Percentiles rank a stretch among this genome's conserved stretches.
Conservation (phyloP, 345 rosid species). For the Salix koriyanagi region DNA sequence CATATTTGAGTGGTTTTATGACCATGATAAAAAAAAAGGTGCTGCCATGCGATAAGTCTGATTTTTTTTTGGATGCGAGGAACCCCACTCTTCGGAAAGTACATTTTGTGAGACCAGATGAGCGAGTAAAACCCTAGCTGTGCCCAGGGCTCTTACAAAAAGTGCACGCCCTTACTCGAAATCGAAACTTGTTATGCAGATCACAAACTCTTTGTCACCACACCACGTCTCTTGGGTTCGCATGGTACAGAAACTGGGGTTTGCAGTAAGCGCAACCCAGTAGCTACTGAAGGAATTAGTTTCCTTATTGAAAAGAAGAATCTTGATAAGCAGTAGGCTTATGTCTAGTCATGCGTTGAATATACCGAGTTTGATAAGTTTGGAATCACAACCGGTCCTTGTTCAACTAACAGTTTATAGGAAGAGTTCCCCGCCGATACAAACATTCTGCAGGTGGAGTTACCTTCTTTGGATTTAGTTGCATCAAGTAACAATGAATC, state of each 20-base stretch:
- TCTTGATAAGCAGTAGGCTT: constrained; percentile 78
- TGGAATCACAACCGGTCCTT: constrained; percentile 42
- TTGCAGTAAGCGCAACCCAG: constrained; percentile 71
- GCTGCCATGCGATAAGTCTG: not conserved
- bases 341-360: constrained; percentile 79
- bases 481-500: too few species aligned
- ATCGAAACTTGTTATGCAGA: rapidly evolving
- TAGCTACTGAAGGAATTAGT: constrained; percentile 84
- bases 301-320: constrained; percentile 80
- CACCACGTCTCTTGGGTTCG: too few species aligned
- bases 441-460: not conserved
- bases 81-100: too few species aligned
- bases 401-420: constrained; percentile 30
- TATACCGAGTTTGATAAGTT: constrained; percentile 41
- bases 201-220: too few species aligned
- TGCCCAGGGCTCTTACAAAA: too few species aligned
- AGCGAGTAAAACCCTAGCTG: too few species aligned
- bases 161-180: too few species aligned
- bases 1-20: too few species aligned
- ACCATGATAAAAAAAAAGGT: too few species aligned
- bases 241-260: constrained; percentile 66
- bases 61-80: too few species aligned
- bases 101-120: too few species aligned
- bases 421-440: not conserved
- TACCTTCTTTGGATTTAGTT: not conserved